Conservation (phyloP, 768 basidiomycete species). For the Mrakia gelida region DNA sequence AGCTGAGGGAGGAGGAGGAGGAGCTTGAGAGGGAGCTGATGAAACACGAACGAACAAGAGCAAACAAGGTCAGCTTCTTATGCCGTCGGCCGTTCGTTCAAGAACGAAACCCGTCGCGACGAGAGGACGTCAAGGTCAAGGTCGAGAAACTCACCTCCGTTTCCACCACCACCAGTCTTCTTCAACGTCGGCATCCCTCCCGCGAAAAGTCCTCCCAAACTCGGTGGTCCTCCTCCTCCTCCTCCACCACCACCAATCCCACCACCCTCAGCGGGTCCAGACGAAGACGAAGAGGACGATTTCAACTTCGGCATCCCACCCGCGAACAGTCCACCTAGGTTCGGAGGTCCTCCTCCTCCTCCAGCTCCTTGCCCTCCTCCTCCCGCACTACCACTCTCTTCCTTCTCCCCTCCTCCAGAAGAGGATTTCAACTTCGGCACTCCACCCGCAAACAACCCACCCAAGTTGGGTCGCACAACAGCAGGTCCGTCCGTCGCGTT, state of each 20-base stretch:
- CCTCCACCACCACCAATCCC: conserved; percentile 22
- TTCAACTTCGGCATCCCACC: conserved; percentile 79
- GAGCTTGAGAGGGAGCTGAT: conserved; percentile 35
- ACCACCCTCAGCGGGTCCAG: conserved; percentile 25
- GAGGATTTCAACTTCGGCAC: conserved; percentile 30
- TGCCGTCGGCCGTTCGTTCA: too few species aligned
- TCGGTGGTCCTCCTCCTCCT: conserved; percentile 64
- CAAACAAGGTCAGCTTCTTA: neutral
- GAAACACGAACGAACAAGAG: neutral
- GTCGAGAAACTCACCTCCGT: conserved; percentile 6
- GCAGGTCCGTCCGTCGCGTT: conserved; percentile 2
- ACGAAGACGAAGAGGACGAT: conserved; percentile 52
- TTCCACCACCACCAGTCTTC: conserved; percentile 57
- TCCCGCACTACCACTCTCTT: too few species aligned
- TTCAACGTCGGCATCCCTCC: conserved; percentile 88
- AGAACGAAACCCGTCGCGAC: too few species aligned
- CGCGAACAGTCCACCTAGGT: conserved; percentile 74
- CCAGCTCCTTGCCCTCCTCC: too few species aligned
- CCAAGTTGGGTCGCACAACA: conserved; percentile 21
- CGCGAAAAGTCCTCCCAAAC: conserved; percentile 78
- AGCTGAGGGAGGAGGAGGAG: conserved; percentile 39
- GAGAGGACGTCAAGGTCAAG: too few species aligned
- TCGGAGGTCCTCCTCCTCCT: conserved; percentile 56
- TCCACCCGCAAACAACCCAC: conserved; percentile 29
- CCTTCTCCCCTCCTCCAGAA: neutral